These are phyloP conservation scores for Pseudotsuga menziesii DNA, from an alignment of 75 land plant species.

Conservation along the genomic window DNA sequence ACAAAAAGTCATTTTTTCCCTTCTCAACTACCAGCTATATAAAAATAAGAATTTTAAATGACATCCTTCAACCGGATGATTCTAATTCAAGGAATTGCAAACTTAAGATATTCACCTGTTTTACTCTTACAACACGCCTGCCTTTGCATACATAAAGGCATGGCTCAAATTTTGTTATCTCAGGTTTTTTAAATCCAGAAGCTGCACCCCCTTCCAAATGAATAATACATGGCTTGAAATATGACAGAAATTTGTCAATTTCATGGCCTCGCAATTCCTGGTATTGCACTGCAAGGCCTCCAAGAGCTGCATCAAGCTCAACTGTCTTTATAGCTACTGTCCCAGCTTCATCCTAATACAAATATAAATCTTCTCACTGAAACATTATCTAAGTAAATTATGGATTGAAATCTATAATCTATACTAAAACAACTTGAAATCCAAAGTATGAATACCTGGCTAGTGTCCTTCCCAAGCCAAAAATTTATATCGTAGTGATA, in stretches of 20 bases:
- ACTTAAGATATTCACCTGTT: neutral
- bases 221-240: slow-evolving; percentile 29
- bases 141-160: slow-evolving; percentile 41
- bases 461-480: slow-evolving; percentile 48
- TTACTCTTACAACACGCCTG: slow-evolving; percentile 32
- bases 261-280: slow-evolving; percentile 27
- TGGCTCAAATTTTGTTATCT: slow-evolving; percentile 20
- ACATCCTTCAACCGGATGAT: too few species aligned
- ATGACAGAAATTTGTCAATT: slow-evolving; percentile 27
- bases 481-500: slow-evolving; percentile 39
- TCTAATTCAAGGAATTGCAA: too few species aligned
- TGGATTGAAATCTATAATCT: too few species aligned
- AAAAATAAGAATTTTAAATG: neutral
- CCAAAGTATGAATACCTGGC: slow-evolving; percentile 22
- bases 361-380: too few species aligned
- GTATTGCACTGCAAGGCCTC: slow-evolving; percentile 31
- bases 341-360: slow-evolving; percentile 23
- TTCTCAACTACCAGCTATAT: too few species aligned
- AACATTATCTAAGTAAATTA: too few species aligned
- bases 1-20: too few species aligned
- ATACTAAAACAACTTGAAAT: too few species aligned
- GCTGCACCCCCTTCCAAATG: slow-evolving; percentile 37
- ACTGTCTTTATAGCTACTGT: slow-evolving; percentile 22
- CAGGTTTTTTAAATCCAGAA: slow-evolving; percentile 25
- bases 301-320: slow-evolving; percentile 35